phyloP scores from a whole-genome alignment of 306 rosid species.

The Adenanthera pavonina region DNA sequence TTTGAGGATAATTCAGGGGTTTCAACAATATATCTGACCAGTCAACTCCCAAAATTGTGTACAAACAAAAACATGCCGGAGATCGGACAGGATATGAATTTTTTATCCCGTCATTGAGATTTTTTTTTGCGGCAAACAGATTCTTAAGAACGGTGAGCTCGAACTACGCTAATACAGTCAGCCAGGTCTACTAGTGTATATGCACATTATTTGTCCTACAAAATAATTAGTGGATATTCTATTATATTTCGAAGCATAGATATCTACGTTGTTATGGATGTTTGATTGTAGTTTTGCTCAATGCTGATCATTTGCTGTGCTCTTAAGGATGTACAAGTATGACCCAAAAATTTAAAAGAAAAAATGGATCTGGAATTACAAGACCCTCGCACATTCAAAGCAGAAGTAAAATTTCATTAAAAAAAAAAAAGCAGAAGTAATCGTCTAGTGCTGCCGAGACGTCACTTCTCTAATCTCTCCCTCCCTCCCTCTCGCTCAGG shows the following conservation, averaged over 20 bases:
- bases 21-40: conserved; percentile 24
- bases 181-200: neutral
- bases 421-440: no score
- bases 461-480: neutral
- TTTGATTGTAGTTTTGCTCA: neutral
- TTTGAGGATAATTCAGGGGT: conserved; percentile 16
- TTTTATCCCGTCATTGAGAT: conserved; percentile 19
- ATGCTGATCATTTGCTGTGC: neutral
- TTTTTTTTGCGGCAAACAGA: conserved; percentile 26
- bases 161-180: conserved; percentile 28
- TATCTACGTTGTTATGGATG: neutral
- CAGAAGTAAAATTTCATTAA: neutral
- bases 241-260: neutral
- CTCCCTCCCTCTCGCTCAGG: no score
- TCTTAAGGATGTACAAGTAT: neutral
- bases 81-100: conserved; percentile 15
- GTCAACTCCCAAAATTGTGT: conserved; percentile 29
- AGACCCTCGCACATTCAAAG: neutral
- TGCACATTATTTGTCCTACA: neutral
- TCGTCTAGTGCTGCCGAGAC: neutral
- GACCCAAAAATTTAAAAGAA: no score
- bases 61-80: neutral
- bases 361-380: neutral
- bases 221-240: neutral
- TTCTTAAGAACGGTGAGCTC: conserved; percentile 26